Evolutionary conservation across 192 early-diverging fungal species (phyloP).

Genomic region (Umbelopsis ramanniana): DNA sequence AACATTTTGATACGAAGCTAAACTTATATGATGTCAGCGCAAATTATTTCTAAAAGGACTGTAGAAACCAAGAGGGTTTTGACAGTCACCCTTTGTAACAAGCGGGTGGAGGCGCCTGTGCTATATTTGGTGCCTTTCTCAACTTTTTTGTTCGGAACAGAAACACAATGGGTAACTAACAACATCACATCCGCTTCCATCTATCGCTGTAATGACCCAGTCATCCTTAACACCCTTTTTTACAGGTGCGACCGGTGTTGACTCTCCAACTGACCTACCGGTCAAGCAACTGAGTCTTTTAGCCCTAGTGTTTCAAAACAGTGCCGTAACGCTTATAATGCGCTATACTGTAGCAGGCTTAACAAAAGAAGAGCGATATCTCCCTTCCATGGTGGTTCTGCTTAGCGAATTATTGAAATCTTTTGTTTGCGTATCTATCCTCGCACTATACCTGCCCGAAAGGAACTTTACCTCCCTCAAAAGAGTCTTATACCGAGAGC

Average conservation of each 20-base stretch:
- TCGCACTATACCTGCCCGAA: constrained; percentile 30
- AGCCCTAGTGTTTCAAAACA: constrained; percentile 87
- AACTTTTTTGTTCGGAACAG: background rate
- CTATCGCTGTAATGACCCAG: background rate
- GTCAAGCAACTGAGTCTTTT: constrained; percentile 85
- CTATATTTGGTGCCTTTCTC: background rate
- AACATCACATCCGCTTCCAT: background rate
- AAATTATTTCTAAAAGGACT: too few species aligned
- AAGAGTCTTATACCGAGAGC: constrained; percentile 50
- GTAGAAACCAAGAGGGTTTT: background rate
- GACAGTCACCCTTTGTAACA: background rate
- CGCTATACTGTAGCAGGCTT: constrained; percentile 71
- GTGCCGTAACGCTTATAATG: constrained; percentile 86
- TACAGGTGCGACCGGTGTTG: background rate
- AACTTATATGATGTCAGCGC: too few species aligned
- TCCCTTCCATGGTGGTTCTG: constrained; percentile 88
- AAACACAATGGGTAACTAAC: constrained; percentile 7
- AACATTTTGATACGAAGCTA: too few species aligned
- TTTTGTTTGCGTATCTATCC: constrained; percentile 50
- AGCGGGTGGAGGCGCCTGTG: background rate
- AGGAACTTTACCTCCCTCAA: constrained; percentile 34
- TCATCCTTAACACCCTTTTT: background rate
- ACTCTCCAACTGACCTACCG: constrained; percentile 45
- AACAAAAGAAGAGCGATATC: constrained; percentile 50
- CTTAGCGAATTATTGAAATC: constrained; percentile 84